A percentile compares a stretch with the other conserved stretches of the same genome.
These are phyloP conservation scores for Fistulifera pelliculosa DNA, from an alignment of 108 stramenopile genomes.

Conservation along the genomic window DNA sequence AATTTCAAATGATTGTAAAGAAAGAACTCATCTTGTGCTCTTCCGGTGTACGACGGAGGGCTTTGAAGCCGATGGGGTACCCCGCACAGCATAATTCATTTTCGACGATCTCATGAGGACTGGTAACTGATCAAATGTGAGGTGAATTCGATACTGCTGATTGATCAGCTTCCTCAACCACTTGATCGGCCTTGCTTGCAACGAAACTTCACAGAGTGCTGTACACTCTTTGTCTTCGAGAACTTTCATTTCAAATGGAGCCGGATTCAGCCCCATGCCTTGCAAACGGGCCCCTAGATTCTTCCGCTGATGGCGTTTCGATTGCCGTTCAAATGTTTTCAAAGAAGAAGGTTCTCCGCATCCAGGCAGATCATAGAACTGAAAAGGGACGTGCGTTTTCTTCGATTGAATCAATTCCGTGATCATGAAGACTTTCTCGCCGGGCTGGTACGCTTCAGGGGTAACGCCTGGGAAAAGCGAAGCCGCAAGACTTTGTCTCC, in stretches of 20 bases:
- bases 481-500: constrained; percentile 40
- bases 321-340: background rate
- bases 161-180: constrained; percentile 82
- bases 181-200: constrained; percentile 48
- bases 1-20: constrained; percentile 90
- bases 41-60: constrained; percentile 42
- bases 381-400: constrained; percentile 92
- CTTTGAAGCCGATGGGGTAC: constrained; percentile 79
- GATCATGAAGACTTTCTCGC: constrained; percentile 53
- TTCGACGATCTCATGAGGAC: constrained; percentile 70
- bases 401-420: constrained; percentile 67
- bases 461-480: constrained; percentile 74
- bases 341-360: constrained; percentile 40
- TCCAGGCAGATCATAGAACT: constrained; percentile 84
- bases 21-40: constrained; percentile 44
- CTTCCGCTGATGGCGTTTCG: constrained; percentile 21
- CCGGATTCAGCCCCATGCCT: constrained; percentile 54
- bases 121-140: constrained; percentile 77
- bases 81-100: constrained; percentile 73
- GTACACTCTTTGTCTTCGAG: constrained; percentile 41
- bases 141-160: constrained; percentile 89
- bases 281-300: constrained; percentile 67
- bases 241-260: constrained; percentile 49
- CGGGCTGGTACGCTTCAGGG: constrained; percentile 45
- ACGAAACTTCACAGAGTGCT: constrained; percentile 38